Evolutionary conservation across 1,139 yeast genomes (phyloP).

Genomic region (Maudiozyma humilis): DNA sequence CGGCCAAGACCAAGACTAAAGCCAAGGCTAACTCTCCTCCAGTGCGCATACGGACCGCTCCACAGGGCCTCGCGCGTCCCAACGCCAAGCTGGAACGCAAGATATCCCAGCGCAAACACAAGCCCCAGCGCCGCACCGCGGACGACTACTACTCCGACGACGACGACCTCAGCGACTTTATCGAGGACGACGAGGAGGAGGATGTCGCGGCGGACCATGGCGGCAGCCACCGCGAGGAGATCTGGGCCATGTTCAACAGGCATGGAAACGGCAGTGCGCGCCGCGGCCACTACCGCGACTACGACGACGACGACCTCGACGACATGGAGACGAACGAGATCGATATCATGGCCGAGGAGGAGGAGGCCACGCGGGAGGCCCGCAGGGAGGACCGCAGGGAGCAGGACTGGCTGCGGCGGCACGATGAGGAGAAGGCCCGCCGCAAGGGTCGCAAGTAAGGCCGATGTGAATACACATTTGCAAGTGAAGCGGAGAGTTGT

Average conservation of each 20-base stretch:
- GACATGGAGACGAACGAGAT: conserved; percentile 91
- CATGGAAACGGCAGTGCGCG: conserved; percentile 42
- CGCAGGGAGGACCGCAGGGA: conserved; percentile 60
- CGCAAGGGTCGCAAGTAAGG: neutral
- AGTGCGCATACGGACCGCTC: conserved; percentile 9
- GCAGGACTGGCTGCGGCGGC: conserved; percentile 47
- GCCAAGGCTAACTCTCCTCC: conserved; percentile 1
- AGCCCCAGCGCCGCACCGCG: neutral
- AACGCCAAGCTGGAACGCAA: conserved; percentile 13
- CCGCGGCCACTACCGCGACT: conserved; percentile 35
- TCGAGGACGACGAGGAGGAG: conserved; percentile 51
- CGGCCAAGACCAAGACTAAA: no score
- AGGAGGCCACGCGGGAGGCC: conserved; percentile 51
- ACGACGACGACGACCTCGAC: conserved; percentile 40
- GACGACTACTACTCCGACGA: conserved; percentile 1
- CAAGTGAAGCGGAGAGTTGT: neutral
- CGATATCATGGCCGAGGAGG: conserved; percentile 77
- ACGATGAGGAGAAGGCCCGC: conserved; percentile 35
- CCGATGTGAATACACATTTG: neutral
- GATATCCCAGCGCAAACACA: neutral
- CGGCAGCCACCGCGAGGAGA: conserved; percentile 74
- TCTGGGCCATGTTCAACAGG: conserved; percentile 76
- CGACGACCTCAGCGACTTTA: conserved; percentile 39
- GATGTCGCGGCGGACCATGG: conserved; percentile 9
- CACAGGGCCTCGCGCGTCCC: conserved; percentile 19